Conservation (phyloP, 208 protist genomes). For the Zelonia costaricensis region DNA sequence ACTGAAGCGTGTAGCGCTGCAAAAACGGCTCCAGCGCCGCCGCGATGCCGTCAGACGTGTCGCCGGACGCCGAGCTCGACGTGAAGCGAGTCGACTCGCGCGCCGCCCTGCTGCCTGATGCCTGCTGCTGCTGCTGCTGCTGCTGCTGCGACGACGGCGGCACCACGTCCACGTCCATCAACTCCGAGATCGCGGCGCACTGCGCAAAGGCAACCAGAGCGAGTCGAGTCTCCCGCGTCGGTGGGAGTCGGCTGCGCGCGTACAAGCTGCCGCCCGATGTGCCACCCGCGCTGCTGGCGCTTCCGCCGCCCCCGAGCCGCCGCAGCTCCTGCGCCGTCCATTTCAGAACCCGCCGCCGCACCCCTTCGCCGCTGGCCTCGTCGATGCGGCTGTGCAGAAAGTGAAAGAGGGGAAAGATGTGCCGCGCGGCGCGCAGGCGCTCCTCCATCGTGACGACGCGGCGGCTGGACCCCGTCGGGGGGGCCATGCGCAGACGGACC, state of each 20-base stretch:
- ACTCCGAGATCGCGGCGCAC: conserved; percentile 67
- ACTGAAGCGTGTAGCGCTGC: conserved; percentile 42
- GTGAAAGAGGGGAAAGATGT: conserved; percentile 64
- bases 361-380: conserved; percentile 47
- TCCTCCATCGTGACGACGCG: conserved; percentile 56
- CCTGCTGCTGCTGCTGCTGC: neutral
- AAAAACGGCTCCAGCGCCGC: conserved; percentile 46
- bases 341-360: conserved; percentile 69
- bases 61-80: conserved; percentile 5
- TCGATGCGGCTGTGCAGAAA: conserved; percentile 51
- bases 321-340: conserved; percentile 63
- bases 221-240: conserved; percentile 28
- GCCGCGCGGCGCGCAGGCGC: conserved; percentile 54
- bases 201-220: conserved; percentile 73
- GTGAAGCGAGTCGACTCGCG: conserved; percentile 7
- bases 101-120: neutral
- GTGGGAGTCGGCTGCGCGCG: conserved; percentile 6
- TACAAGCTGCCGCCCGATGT: neutral
- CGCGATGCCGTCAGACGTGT: conserved; percentile 23
- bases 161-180: conserved; percentile 47
- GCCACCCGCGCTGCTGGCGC: neutral
- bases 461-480: conserved; percentile 28
- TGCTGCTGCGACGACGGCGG: conserved; percentile 13
- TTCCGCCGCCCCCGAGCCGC: conserved; percentile 3
- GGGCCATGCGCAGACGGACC: conserved; percentile 72